phyloP scores from a whole-genome alignment of 2,329 filamentous ascomycete species.

The Penicillium hesseltinei region DNA sequence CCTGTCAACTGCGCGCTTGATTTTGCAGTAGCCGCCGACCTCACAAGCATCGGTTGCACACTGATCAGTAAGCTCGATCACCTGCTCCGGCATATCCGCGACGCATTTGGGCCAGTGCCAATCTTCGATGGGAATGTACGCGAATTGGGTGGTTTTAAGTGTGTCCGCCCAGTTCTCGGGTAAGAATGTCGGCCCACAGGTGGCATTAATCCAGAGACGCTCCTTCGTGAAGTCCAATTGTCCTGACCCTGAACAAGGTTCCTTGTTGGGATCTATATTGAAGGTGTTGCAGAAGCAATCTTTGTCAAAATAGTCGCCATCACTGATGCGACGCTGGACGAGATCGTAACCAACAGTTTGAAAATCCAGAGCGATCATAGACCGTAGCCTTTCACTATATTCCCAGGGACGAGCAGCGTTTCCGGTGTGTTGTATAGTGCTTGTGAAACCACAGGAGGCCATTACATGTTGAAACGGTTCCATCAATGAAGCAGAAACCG shows the following conservation, averaged over 20 bases:
- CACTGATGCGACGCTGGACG: background rate
- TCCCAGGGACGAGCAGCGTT: background rate
- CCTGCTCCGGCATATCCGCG: background rate
- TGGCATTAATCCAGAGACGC: background rate
- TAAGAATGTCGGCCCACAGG: background rate
- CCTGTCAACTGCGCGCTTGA: background rate
- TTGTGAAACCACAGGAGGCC: background rate
- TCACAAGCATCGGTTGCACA: slow-evolving; percentile 1
- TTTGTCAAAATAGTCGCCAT: background rate
- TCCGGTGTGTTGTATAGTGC: background rate
- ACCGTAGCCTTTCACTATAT: background rate
- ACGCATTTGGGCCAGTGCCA: background rate
- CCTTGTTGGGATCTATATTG: background rate
- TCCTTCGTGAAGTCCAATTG: background rate
- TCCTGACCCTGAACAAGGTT: background rate
- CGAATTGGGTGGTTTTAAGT: background rate
- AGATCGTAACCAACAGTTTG: background rate
- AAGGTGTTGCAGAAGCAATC: background rate
- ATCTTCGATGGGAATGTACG: background rate
- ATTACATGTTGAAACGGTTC: background rate
- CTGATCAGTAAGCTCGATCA: background rate
- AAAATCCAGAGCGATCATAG: background rate
- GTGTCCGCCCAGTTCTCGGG: background rate
- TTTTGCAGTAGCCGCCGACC: background rate
- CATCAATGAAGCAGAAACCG: background rate